Conservation (phyloP, 2,329 filamentous ascomycete genomes). For the Penicillium vulpinum region DNA sequence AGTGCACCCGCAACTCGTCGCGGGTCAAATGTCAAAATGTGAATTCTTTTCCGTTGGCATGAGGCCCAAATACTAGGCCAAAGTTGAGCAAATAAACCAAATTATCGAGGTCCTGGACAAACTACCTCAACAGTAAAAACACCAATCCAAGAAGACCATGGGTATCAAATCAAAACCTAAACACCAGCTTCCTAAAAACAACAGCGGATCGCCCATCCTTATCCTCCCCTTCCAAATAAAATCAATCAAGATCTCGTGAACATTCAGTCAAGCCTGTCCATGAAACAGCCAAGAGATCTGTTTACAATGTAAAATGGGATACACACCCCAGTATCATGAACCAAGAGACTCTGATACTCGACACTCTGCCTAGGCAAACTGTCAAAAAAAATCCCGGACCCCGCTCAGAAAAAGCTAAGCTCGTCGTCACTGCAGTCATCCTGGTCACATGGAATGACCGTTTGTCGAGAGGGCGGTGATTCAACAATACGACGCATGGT, state of each 20-base stretch:
- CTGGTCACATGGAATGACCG: conserved; percentile 28
- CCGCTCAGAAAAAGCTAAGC: conserved; percentile 36
- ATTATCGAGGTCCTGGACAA: not conserved
- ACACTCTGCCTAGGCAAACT: not conserved
- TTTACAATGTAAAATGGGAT: conserved; percentile 3
- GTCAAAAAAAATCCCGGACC: not conserved
- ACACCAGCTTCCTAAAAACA: conserved; percentile 4
- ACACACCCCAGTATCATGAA: not conserved
- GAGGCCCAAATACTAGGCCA: not conserved
- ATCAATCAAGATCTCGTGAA: not conserved
- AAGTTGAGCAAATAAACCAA: not conserved
- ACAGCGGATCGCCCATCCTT: not conserved
- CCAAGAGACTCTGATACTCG: not conserved
- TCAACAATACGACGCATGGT: not conserved
- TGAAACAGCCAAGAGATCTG: not conserved
- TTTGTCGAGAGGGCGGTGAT: conserved; percentile 8
- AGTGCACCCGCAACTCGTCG: not conserved
- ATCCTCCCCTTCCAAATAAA: conserved; percentile 5
- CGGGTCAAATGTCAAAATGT: not conserved
- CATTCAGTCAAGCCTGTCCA: not conserved
- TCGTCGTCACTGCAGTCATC: conserved; percentile 42
- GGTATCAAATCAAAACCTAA: conserved; percentile 20
- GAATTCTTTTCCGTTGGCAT: not conserved
- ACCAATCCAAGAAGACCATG: conserved; percentile 11
- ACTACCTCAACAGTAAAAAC: not conserved